Evolutionary conservation across 768 basidiomycete species (phyloP).

Genomic region (Dioszegia hungarica): DNA sequence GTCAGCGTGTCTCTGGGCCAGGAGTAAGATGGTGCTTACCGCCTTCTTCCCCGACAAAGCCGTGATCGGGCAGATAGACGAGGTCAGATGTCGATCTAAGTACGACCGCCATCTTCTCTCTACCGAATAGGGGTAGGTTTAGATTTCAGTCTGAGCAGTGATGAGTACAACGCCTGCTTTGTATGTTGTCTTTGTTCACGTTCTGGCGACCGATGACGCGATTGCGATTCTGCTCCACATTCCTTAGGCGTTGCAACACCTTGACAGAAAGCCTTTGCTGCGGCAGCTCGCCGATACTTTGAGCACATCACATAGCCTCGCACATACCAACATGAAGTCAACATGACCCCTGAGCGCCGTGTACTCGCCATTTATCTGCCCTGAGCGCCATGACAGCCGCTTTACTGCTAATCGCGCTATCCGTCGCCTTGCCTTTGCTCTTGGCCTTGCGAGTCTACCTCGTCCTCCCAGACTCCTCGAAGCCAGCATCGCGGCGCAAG

Average conservation of each 20-base stretch:
- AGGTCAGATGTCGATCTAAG: conserved; percentile 30
- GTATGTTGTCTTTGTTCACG: no score
- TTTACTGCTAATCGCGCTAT: background rate
- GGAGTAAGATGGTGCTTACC: conserved; percentile 19
- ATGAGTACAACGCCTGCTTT: no score
- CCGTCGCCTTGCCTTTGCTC: background rate
- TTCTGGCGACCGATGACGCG: no score
- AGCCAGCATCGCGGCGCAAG: background rate
- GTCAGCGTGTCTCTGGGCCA: conserved; percentile 1
- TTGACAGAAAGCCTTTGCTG: no score
- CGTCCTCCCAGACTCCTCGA: background rate
- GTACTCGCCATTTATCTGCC: no score
- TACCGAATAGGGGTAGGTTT: background rate
- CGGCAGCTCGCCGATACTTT: no score
- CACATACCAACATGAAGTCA: no score
- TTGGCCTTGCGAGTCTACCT: conserved; percentile 19
- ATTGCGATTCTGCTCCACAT: no score
- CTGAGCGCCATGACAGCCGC: background rate
- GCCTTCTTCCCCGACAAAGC: conserved; percentile 37
- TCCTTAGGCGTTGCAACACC: no score
- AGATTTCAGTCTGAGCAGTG: no score
- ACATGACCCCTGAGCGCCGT: no score
- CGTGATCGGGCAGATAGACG: conserved; percentile 38
- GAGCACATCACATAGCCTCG: no score
- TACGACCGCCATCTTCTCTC: conserved; percentile 25